Percentiles rank a stretch among this genome's conserved stretches.
phyloP scores from a whole-genome alignment of 306 rosid species.

The Coriaria nepalensis region DNA sequence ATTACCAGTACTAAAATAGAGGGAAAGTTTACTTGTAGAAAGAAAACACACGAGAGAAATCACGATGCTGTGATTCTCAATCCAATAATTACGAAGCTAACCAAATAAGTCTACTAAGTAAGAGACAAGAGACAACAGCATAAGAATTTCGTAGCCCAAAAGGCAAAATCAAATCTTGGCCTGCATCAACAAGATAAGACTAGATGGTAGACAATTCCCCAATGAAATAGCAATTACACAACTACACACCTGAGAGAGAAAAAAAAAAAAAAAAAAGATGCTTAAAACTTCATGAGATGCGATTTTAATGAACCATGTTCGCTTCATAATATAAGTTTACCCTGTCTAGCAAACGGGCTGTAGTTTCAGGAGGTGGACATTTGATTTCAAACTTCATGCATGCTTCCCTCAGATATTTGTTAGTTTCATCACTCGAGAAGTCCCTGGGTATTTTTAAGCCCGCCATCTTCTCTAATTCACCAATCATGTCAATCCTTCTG shows the following conservation, averaged over 20 bases:
- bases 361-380: constrained; percentile 87
- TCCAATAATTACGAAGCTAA: no score
- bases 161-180: no score
- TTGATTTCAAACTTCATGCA: constrained; percentile 58
- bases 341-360: constrained; percentile 78
- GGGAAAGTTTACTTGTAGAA: no score
- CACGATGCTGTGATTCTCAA: no score
- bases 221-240: background rate
- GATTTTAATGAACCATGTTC: background rate
- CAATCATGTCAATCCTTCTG: constrained; percentile 94
- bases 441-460: constrained; percentile 70
- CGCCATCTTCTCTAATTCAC: constrained; percentile 63
- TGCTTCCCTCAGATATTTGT: constrained; percentile 56
- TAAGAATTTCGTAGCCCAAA: no score
- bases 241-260: background rate
- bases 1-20: no score
- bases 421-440: constrained; percentile 62
- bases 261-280: background rate
- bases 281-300: background rate
- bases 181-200: no score
- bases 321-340: constrained; percentile 17
- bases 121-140: no score
- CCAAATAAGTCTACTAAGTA: no score
- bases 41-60: no score
- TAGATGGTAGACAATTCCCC: no score